Base-by-base conservation (phyloP, 257 asterid species). In the Echites panduratus region DNA sequence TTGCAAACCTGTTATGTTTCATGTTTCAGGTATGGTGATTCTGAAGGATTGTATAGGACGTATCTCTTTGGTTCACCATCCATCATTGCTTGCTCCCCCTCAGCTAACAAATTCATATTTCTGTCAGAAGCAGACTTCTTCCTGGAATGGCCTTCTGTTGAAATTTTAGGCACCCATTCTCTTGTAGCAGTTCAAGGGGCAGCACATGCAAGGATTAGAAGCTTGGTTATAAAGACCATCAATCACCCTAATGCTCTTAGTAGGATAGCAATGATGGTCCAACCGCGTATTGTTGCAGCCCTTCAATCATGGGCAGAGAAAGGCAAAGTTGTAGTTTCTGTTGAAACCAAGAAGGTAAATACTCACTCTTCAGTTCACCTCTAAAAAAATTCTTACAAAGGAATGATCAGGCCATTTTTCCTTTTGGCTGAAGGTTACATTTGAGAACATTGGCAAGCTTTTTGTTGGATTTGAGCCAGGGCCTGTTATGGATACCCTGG, bases 241-340 rank as follows among this genome's bases (percentile, higher is more conserved):
- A 88, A 84, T 66, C 85, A 82, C 11, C 93, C 93, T 6, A 80
- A 79, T 71, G 75, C 90, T 10, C 90, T 88, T 44, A 85, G 83
- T 2, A 73, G 72, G 74, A 81, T 88, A 53, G 75, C 87, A 32
- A 68, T 81, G 59, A 82, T 82, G 80, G 80, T 88, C 76, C 93
- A 88, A 54, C 90, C 90, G 8, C 74, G 84, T 0, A 13, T 88
- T 13, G 38, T 4, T 13, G 47, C 81, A 48, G 78, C 85, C 57
- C 88, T 87, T 40, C 43, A 76, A 22, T 75, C 66, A 12, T 85
- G 93, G 93, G 77, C 84, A 0, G 48, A 68, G 9, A 69, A 49
- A 20, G 87, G 90, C 48, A 72, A 84, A 82, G 59, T 87, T 64
- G 57, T 48, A 8, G 90, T 65, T 48, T 70, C 19, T 5, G 63